Evolutionary conservation across 2,329 filamentous ascomycete species (phyloP), one percentile per base, ranked within the genome.

Genomic region (Camillea tinctor): DNA sequence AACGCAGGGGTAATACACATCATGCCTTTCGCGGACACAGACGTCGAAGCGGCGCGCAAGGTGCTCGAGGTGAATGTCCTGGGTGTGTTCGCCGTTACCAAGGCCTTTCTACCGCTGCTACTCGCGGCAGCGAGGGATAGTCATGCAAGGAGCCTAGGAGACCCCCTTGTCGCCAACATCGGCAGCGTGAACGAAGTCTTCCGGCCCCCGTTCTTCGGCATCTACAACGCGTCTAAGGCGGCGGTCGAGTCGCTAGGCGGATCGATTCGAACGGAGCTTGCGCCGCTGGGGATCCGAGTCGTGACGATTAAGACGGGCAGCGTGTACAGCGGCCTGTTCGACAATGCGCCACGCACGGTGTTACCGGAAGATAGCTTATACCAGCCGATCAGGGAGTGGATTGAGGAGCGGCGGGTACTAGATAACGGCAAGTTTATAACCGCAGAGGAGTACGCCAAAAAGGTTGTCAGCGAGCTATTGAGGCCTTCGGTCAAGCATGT

Each of bases 211-310:
- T 67, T 68, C 54, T 59, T 70, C 52, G 57, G 64, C 15, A 51
- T 62, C 36, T 71, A 70, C 54, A 70, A 68, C 58, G 68, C 69
- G n/a, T 69, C 68, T 0, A 71, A 71, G 51, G 69, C 69, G 0
- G 69, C 68, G 3, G 52, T 71, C 9, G 68, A 71, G 17, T 59
- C 59, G 19, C 60, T 66, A 13, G 60, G 65, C 6, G 66, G 58
- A 0, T 67, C 36, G 7, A 65, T 71, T 23, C 65, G 68, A 15
- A 61, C 64, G 0, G 68, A 71, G 60, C 62, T 71, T 0, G 66
- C 68, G 54, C 68, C 68, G 1, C 52, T 71, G 1, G 68, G 69
- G 1, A 58, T 71, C 22, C 64, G 68, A 7, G 67, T 71, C 6
- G 67, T 71, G 2, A 64, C 65, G 22, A 19, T 70, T 1, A 71